Evolutionary conservation across 2,329 filamentous ascomycete species (phyloP), one percentile per base, ranked within the genome.

Genomic region (Aspergillus thermomutatus): DNA sequence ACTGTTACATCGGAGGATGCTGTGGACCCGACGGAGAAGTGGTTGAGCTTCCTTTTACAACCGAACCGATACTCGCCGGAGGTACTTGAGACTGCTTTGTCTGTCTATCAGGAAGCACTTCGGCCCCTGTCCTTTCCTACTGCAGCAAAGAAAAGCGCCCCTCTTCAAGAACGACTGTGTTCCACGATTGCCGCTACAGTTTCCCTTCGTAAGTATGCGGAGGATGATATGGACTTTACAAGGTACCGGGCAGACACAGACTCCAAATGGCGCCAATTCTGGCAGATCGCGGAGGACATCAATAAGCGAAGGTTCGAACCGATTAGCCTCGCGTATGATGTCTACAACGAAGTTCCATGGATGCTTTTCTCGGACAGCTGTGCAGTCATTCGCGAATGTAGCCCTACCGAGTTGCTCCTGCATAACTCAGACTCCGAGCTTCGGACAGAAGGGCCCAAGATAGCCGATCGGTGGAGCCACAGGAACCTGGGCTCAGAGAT

Each of bases 201-300:
- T 14, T 81, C 83, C 0, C 77, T 92, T 37, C 82, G 84, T 47
- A 85, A 85, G 53, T 80, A 78, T 28, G 77, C 84, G 9, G 81
- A 85, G 14, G 86, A 86, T 14, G 83, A 82, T 27, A 85, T 90
- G 74, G 89, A 95, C 66, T 91, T 90, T 64, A 85, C 89, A 25
- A 82, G 87, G 56, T 94, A 92, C 70, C 83, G 89, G 55, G 78
- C 81, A 34, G 87, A 90, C 31, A 87, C 88, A 53, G 89, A 94
- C 68, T 82, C 84, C 10, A 92, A 96, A 71, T 99, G 94, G 94
- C 86, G 89, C 60, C 85, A 90, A 51, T 96, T 96, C 73, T 96
- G 92, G 77, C 87, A 92, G 31, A 82, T 97, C 19, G 82, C 96
- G 19, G 82, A 90, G 11, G 92, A 96, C 70, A 78, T 99, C 43